Evolutionary conservation across 441 rosid species (phyloP), one percentile per base, ranked within the genome.

Genomic region (Kokia cookei): DNA sequence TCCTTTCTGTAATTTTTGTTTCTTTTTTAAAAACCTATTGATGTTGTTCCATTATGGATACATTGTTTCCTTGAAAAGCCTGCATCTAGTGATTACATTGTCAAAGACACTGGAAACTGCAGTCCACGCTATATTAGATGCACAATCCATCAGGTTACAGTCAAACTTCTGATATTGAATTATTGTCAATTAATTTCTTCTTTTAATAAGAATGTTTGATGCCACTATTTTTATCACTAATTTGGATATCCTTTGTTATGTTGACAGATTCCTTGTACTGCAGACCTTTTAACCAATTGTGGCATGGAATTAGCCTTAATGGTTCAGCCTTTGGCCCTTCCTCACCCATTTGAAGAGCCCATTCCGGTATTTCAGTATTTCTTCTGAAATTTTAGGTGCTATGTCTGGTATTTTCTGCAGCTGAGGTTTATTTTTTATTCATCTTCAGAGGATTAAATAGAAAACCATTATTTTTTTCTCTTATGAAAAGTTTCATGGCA

Each of bases 311-410:
- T 93, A 69, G 90, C 95, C 69, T 84, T 93, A 81, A 77, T 91
- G 84, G 94, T 91, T 57, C 98, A 93, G 74, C 98, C 98, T 40
- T 77, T 93, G 78, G 97, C 94, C 55, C 94, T 90, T 82, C 87
- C 92, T 76, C 93, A 88, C 84, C 91, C 92, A 75, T 89, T 92
- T 51, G 97, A 93, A 82, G 98, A 93, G 77, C 98, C 97, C 73
- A 84, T 91, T 69, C 98, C 90, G 86, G 98, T 89, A 85, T 58
- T 53, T 26, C 15, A 13, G 4, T 65, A n/a, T 66, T 61, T 73
- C 61, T 60, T 42, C 8, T 51, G 43, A 60, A 22, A 53, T 17
- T 19, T 47, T 7, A 66, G 27, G 54, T 47, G 13, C 24, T 47
- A 47, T 66, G 17, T 45, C 8, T 65, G 32, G 32, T 65, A 19